Evolutionary conservation across 768 basidiomycete species (phyloP).

Genomic region (Suillus clintonianus): DNA sequence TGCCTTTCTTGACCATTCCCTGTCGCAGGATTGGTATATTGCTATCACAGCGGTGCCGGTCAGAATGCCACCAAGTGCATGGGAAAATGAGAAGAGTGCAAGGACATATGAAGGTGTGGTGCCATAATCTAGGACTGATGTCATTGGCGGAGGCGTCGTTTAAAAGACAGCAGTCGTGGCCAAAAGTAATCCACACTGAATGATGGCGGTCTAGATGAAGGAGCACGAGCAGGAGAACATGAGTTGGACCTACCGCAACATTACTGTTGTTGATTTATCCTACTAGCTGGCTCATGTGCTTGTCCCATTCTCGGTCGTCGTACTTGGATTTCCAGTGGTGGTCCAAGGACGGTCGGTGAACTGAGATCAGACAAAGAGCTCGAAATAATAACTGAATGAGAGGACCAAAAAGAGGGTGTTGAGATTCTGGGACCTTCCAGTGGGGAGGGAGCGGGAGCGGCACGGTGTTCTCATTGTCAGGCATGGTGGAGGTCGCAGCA

Average conservation of each 20-base stretch:
- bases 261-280: neutral
- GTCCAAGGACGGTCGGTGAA: neutral
- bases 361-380: slow-evolving; percentile 2
- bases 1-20: neutral
- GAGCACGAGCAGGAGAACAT: neutral
- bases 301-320: neutral
- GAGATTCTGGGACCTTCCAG: neutral
- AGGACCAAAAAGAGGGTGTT: neutral
- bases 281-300: neutral
- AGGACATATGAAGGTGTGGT: neutral
- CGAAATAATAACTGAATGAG: neutral
- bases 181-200: neutral
- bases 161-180: neutral
- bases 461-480: neutral
- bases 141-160: neutral
- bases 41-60: neutral
- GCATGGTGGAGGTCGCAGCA: neutral
- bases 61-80: neutral
- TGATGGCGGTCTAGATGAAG: neutral
- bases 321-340: neutral
- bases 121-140: neutral
- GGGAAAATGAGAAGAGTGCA: neutral
- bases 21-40: neutral
- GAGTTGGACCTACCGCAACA: neutral
- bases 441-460: neutral